These are phyloP conservation scores for Skeletonema grethae DNA, from an alignment of 108 stramenopile genomes.

Conservation along the genomic window DNA sequence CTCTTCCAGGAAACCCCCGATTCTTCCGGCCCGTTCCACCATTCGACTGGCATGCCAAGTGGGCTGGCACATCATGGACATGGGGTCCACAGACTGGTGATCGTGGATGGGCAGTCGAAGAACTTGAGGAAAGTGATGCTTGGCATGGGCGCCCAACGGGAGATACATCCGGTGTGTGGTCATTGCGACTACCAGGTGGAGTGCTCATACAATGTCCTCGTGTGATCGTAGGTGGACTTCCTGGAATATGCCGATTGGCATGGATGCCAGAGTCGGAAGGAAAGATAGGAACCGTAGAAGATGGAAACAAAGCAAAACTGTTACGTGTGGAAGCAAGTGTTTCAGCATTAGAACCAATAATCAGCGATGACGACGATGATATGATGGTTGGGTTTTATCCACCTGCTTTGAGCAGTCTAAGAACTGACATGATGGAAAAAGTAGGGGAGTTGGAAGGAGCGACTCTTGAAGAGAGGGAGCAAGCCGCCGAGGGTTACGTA, in stretches of 20 bases:
- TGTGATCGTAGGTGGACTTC: conserved; percentile 56
- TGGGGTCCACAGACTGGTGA: conserved; percentile 83
- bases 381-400: conserved; percentile 78
- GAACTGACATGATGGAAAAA: conserved; percentile 80
- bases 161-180: conserved; percentile 61
- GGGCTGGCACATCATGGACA: conserved; percentile 83
- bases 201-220: conserved; percentile 76
- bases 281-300: conserved; percentile 32
- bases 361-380: conserved; percentile 61
- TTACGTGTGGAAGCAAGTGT: conserved; percentile 82
- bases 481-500: conserved; percentile 38
- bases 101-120: conserved; percentile 77
- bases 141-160: conserved; percentile 77
- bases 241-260: conserved; percentile 75
- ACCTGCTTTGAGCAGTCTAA: conserved; percentile 73
- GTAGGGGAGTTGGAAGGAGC: conserved; percentile 70
- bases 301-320: conserved; percentile 49
- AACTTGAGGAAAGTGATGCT: conserved; percentile 80
- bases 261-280: conserved; percentile 82
- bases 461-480: conserved; percentile 36
- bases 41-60: conserved; percentile 81
- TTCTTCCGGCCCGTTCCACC: conserved; percentile 79
- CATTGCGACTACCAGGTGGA: conserved; percentile 70
- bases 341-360: conserved; percentile 72
- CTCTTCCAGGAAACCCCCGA: conserved; percentile 58